Evolutionary conservation across 2,329 filamentous ascomycete species (phyloP).

Genomic region (Fusarium nelsonii): DNA sequence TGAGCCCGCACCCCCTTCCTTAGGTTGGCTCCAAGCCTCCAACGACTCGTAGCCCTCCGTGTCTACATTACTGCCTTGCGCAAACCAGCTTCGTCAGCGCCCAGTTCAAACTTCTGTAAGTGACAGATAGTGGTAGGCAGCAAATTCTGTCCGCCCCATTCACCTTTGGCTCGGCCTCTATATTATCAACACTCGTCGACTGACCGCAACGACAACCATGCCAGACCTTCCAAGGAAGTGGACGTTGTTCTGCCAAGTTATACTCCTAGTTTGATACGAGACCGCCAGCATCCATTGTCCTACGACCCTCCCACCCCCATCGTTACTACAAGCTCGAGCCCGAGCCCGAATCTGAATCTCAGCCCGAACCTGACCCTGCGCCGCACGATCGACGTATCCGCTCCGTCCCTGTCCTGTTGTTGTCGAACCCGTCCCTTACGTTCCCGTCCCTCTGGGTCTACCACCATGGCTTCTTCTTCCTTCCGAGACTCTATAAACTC

Average conservation of each 20-base stretch:
- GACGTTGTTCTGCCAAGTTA: conserved; percentile 15
- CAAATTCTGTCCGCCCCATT: conserved; percentile 15
- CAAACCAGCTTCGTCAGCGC: conserved; percentile 40
- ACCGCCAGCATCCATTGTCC: conserved; percentile 13
- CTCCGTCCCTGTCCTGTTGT: conserved; percentile 39
- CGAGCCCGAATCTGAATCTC: conserved; percentile 32
- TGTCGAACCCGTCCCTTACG: conserved; percentile 35
- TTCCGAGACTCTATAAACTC: conserved; percentile 97
- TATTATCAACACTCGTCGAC: conserved; percentile 43
- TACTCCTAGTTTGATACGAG: conserved; percentile 34
- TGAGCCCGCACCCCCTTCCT: conserved; percentile 40
- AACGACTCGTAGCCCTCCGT: conserved; percentile 38
- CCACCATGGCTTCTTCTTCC: conserved; percentile 82
- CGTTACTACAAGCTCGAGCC: conserved; percentile 40
- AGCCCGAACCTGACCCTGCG: conserved; percentile 40
- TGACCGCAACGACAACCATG: conserved; percentile 37
- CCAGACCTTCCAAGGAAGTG: conserved; percentile 33
- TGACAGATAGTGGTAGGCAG: conserved; percentile 26
- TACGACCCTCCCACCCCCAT: conserved; percentile 43
- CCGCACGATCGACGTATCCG: conserved; percentile 48
- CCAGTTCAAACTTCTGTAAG: conserved; percentile 12
- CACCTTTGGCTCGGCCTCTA: conserved; percentile 30
- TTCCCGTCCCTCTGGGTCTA: conserved; percentile 36
- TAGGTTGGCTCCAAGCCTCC: conserved; percentile 34
- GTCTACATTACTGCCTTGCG: conserved; percentile 32